These are phyloP conservation scores for Allomyces arbusculus DNA, from an alignment of 192 early-diverging fungal species.

Conservation along the genomic window DNA sequence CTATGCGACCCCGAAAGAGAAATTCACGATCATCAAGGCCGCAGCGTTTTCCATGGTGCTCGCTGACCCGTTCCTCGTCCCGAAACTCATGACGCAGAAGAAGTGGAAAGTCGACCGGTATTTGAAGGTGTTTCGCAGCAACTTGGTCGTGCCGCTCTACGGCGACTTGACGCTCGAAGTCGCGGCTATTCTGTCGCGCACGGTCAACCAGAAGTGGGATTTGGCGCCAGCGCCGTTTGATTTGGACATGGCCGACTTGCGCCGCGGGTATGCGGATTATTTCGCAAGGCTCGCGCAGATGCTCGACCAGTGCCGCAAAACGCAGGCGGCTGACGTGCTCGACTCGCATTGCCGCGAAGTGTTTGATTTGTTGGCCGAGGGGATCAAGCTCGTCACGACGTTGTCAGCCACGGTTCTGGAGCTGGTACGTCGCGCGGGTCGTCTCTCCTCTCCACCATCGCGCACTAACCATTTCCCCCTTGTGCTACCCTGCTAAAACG, in stretches of 20 bases:
- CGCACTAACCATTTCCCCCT: too few relatives aligned
- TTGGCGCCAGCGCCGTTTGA: neutral
- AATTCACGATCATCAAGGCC: neutral
- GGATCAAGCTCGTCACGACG: neutral
- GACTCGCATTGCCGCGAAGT: neutral
- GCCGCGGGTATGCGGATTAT: neutral
- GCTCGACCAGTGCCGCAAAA: neutral
- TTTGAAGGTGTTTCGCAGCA: neutral
- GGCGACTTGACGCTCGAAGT: neutral
- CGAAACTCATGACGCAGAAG: neutral
- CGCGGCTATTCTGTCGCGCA: neutral
- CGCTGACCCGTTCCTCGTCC: neutral
- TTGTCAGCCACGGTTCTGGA: neutral
- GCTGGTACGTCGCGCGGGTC: neutral
- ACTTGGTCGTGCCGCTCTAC: neutral
- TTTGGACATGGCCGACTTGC: neutral
- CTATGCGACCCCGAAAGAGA: neutral
- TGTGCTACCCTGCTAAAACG: too few relatives aligned
- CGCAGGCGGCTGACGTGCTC: neutral
- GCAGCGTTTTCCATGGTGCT: neutral
- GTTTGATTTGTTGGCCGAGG: neutral
- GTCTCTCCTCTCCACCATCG: too few relatives aligned
- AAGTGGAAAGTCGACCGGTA: neutral
- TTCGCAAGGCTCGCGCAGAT: neutral
- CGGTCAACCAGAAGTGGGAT: neutral